Evolutionary conservation across 164 flowering plant species (phyloP).

Genomic region (Annona cherimola): DNA sequence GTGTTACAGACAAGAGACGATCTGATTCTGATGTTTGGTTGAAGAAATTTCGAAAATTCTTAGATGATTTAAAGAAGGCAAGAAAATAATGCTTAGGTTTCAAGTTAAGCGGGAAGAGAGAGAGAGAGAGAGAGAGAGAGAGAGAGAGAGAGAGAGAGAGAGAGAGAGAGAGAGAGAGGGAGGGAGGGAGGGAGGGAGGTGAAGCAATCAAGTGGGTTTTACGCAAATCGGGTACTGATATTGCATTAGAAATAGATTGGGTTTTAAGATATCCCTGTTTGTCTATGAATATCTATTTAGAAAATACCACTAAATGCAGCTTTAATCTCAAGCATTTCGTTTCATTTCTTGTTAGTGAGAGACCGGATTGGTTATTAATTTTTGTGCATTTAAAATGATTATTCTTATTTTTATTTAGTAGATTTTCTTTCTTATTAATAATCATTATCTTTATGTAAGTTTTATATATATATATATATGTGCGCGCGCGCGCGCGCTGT

Average conservation of each 20-base stretch:
- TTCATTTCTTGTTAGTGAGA: too few relatives aligned
- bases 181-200: constrained; percentile 22
- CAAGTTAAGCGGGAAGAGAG: too few relatives aligned
- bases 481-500: too few relatives aligned
- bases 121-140: too few relatives aligned
- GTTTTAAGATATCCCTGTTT: constrained; percentile 48
- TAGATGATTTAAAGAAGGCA: constrained; percentile 26
- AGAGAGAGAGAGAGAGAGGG: constrained; percentile 15
- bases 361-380: not conserved
- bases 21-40: constrained; percentile 4
- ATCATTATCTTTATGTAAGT: not conserved
- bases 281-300: not conserved
- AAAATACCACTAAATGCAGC: constrained; percentile 5
- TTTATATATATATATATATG: too few relatives aligned
- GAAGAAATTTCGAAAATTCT: constrained; percentile 3
- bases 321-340: constrained; percentile 2
- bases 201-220: constrained; percentile 75
- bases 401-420: too few relatives aligned
- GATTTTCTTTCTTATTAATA: not conserved
- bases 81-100: constrained; percentile 55
- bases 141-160: constrained; percentile 17
- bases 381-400: too few relatives aligned
- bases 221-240: constrained; percentile 60
- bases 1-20: not conserved
- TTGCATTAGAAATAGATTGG: constrained; percentile 50